Conservation (phyloP, 2,329 filamentous ascomycete species). For the Tolypocladium ophioglossoides region DNA sequence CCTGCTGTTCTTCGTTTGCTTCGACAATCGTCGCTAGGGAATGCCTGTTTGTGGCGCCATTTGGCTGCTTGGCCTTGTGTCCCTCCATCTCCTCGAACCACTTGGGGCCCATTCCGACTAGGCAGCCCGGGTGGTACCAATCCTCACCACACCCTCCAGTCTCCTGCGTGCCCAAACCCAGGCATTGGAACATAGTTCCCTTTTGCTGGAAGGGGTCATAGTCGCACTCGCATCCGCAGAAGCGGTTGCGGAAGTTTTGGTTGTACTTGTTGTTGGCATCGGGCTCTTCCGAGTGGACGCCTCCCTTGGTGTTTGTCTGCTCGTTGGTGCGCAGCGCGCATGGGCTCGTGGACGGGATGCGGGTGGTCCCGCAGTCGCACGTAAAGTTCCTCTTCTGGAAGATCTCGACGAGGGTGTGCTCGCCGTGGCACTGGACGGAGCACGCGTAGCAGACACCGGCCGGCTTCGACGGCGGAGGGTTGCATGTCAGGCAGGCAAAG, state of each 20-base stretch:
- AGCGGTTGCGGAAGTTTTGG: slow-evolving; percentile 86
- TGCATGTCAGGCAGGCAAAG: slow-evolving; percentile 91
- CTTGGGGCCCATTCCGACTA: slow-evolving; percentile 67
- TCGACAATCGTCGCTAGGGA: slow-evolving; percentile 40
- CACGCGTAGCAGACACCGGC: slow-evolving; percentile 95
- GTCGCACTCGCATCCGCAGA: slow-evolving; percentile 80
- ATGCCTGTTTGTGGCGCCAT: slow-evolving; percentile 7
- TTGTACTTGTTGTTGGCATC: slow-evolving; percentile 77
- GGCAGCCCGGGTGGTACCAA: slow-evolving; percentile 93
- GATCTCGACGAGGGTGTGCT: slow-evolving; percentile 88
- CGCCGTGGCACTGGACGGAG: slow-evolving; percentile 92
- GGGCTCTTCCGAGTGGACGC: slow-evolving; percentile 65
- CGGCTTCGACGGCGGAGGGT: slow-evolving; percentile 56
- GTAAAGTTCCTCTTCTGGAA: slow-evolving; percentile 94
- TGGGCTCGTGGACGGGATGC: slow-evolving; percentile 57
- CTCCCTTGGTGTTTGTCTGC: slow-evolving; percentile 63
- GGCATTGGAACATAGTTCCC: slow-evolving; percentile 96
- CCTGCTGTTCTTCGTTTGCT: slow-evolving; percentile 26
- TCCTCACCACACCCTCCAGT: slow-evolving; percentile 90
- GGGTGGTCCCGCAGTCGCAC: slow-evolving; percentile 89
- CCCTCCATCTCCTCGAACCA: slow-evolving; percentile 51
- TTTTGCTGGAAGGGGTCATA: slow-evolving; percentile 87
- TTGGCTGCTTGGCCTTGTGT: slow-evolving; percentile 13
- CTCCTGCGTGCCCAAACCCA: slow-evolving; percentile 70
- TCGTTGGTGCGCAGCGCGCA: slow-evolving; percentile 68